These are phyloP conservation scores for Monosporozyma yasuniensis DNA, from an alignment of 805 yeast species.

Conservation along the genomic window DNA sequence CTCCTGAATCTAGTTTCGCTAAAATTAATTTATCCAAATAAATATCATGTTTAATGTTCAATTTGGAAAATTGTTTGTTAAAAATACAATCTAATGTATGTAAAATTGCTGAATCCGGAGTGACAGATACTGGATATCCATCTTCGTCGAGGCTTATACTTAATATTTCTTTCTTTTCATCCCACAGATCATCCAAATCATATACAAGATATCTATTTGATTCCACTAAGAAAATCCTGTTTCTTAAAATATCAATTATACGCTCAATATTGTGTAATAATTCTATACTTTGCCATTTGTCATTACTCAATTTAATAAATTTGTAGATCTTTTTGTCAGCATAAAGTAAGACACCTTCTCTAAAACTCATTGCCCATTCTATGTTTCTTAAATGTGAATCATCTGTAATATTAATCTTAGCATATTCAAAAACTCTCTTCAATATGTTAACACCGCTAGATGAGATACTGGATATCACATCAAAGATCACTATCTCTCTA, in stretches of 20 bases:
- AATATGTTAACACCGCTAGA: slow-evolving; percentile 19
- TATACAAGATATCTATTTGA: slow-evolving; percentile 12
- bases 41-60: slow-evolving; percentile 21
- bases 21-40: slow-evolving; percentile 25
- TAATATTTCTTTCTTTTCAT: slow-evolving; percentile 9
- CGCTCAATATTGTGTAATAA: slow-evolving; percentile 21
- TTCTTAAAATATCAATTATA: slow-evolving; percentile 20
- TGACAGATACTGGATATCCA: slow-evolving; percentile 21
- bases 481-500: slow-evolving; percentile 16
- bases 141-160: slow-evolving; percentile 19
- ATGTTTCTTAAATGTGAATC: slow-evolving; percentile 5
- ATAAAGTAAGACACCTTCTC: slow-evolving; percentile 20
- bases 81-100: slow-evolving; percentile 23
- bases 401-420: slow-evolving; percentile 10
- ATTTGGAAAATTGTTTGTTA: slow-evolving; percentile 12
- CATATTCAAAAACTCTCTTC: slow-evolving; percentile 18
- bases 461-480: slow-evolving; percentile 20
- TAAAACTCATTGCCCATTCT: slow-evolving; percentile 21
- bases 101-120: slow-evolving; percentile 23
- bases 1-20: slow-evolving; percentile 10
- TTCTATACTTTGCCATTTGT: slow-evolving; percentile 13
- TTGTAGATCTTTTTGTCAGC: slow-evolving; percentile 15
- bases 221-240: slow-evolving; percentile 17
- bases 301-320: slow-evolving; percentile 7
- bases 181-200: slow-evolving; percentile 21